Conservation (phyloP, 495 filamentous ascomycete species). For the Rhizodiscina lignyota region DNA sequence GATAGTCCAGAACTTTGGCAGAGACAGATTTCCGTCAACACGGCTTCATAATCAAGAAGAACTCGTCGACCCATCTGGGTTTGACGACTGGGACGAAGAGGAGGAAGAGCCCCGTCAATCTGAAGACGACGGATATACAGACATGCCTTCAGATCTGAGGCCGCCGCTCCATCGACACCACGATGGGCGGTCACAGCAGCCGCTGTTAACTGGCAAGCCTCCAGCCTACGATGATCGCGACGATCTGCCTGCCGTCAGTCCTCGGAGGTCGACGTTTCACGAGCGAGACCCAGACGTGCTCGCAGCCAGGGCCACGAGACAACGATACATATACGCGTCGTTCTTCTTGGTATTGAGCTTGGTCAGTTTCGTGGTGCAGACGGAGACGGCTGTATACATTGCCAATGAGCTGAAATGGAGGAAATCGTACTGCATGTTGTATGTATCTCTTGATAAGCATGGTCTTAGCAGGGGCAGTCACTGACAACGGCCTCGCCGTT, state of each 20-base stretch:
- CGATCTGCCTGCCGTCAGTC: slow-evolving; percentile 13
- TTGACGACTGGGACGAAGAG: too few relatives aligned
- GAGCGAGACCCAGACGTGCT: slow-evolving; percentile 43
- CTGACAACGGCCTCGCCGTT: slow-evolving; percentile 6
- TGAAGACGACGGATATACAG: too few relatives aligned
- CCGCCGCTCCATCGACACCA: slow-evolving; percentile 5
- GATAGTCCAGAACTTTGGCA: too few relatives aligned
- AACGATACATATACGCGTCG: slow-evolving; percentile 72
- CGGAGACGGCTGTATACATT: slow-evolving; percentile 86
- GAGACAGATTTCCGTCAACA: too few relatives aligned
- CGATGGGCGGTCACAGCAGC: slow-evolving; percentile 5
- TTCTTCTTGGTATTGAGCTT: slow-evolving; percentile 69
- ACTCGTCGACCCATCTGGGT: too few relatives aligned
- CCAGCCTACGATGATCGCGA: slow-evolving; percentile 6
- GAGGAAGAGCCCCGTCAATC: too few relatives aligned
- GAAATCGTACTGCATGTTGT: slow-evolving; percentile 98
- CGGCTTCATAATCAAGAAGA: too few relatives aligned
- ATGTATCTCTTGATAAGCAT: too few relatives aligned
- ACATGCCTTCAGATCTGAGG: slow-evolving; percentile 19
- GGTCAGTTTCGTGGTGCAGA: slow-evolving; percentile 73
- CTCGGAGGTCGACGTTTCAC: slow-evolving; percentile 40
- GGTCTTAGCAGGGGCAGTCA: too few relatives aligned
- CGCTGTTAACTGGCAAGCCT: slow-evolving; percentile 8
- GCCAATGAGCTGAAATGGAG: slow-evolving; percentile 80
- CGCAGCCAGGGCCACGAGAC: slow-evolving; percentile 42